Evolutionary conservation across 495 filamentous ascomycete species (phyloP).

Genomic region (Staphylotrichum longicolle): DNA sequence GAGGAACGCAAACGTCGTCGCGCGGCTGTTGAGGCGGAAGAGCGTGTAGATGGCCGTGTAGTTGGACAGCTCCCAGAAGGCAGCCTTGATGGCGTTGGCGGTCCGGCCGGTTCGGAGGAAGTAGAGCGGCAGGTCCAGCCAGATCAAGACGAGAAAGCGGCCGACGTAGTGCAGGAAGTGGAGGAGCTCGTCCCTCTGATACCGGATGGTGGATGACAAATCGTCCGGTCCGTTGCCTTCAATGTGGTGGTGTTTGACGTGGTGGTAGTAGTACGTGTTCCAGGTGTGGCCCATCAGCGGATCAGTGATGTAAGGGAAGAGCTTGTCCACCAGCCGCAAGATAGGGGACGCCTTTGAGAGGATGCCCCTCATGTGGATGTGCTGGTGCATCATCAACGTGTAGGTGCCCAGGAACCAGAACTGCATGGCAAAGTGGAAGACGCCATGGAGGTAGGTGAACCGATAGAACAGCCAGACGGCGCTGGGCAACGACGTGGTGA

Average conservation of each 20-base stretch:
- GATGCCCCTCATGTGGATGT: slow-evolving; percentile 10
- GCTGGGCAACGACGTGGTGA: slow-evolving; percentile 11
- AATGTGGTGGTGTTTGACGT: slow-evolving; percentile 13
- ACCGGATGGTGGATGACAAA: slow-evolving; percentile 9
- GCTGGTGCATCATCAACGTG: slow-evolving; percentile 15
- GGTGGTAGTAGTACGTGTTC: slow-evolving; percentile 12
- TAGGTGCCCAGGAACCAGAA: slow-evolving; percentile 12
- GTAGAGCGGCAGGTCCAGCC: slow-evolving; percentile 12
- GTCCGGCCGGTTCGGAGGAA: background rate
- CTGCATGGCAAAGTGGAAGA: slow-evolving; percentile 10
- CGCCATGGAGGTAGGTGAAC: slow-evolving; percentile 12
- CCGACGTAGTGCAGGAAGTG: slow-evolving; percentile 11
- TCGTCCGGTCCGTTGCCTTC: slow-evolving; percentile 13
- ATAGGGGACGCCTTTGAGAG: background rate
- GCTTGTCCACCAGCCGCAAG: slow-evolving; percentile 3
- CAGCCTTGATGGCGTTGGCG: background rate
- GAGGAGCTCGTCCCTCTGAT: slow-evolving; percentile 3
- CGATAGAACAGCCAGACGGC: slow-evolving; percentile 9
- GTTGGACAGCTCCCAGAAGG: slow-evolving; percentile 9
- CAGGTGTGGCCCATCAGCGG: slow-evolving; percentile 13
- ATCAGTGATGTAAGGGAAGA: slow-evolving; percentile 12
- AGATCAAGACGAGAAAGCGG: slow-evolving; percentile 1
- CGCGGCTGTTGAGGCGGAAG: slow-evolving; percentile 2
- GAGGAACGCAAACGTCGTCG: background rate
- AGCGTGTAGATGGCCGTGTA: slow-evolving; percentile 1